A percentile compares a stretch with the other conserved stretches of the same genome.
phyloP scores from a whole-genome alignment of 2,329 filamentous ascomycete genomes.

The Paracoccidioides lutzii region DNA sequence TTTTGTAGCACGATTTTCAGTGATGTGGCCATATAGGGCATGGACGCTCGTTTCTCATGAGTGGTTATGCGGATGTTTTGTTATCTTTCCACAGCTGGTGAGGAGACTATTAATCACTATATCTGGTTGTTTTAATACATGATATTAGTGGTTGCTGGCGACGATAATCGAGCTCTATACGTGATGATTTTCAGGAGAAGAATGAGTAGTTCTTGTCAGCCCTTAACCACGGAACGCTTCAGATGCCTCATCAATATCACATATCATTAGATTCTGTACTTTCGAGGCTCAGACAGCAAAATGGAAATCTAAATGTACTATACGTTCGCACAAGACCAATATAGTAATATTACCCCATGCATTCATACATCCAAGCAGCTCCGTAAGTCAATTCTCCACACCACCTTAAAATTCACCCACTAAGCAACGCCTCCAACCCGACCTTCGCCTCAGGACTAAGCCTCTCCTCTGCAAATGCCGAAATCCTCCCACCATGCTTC shows the following conservation, averaged over 20 bases:
- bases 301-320: neutral
- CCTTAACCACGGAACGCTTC: neutral
- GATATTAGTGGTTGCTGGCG: too few species aligned
- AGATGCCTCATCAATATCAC: neutral
- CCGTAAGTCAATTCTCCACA: neutral
- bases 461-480: conserved; percentile 57
- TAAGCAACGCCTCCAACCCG: conserved; percentile 38
- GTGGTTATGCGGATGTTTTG: too few species aligned
- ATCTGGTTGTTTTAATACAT: too few species aligned
- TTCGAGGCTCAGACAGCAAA: neutral
- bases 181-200: neutral
- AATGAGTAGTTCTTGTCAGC: neutral
- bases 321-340: neutral
- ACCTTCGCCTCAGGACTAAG: conserved; percentile 47
- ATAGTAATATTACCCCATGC: neutral
- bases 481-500: conserved; percentile 58
- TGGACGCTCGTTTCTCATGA: too few species aligned
- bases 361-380: neutral
- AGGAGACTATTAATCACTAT: too few species aligned
- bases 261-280: neutral
- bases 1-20: too few species aligned
- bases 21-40: too few species aligned
- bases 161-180: too few species aligned
- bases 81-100: too few species aligned
- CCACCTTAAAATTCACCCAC: conserved; percentile 4